A percentile compares a stretch with the other conserved stretches of the same genome.
Evolutionary conservation across 2,329 filamentous ascomycete species (phyloP).

Genomic region (Trichoderma asperellum): DNA sequence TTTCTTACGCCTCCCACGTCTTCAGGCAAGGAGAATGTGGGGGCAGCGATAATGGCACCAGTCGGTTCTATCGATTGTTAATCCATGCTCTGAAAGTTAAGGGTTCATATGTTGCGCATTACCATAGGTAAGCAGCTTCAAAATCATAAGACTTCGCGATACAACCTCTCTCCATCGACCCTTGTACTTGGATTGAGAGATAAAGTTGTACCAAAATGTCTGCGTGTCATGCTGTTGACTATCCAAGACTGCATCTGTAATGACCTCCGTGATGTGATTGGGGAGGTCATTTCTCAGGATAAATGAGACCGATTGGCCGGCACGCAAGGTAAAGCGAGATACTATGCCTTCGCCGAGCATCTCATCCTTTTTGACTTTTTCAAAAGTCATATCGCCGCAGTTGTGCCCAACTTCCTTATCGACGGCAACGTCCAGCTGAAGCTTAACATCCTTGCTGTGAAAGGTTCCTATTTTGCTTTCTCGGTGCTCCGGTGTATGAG

Average conservation of each 20-base stretch:
- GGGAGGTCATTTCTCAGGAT: slow-evolving; percentile 66
- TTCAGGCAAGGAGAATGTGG: slow-evolving; percentile 78
- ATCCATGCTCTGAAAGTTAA: neutral
- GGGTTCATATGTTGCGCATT: neutral
- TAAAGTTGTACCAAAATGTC: slow-evolving; percentile 74
- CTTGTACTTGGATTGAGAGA: slow-evolving; percentile 69
- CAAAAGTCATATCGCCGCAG: slow-evolving; percentile 60
- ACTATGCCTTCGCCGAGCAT: slow-evolving; percentile 66
- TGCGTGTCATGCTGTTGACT: slow-evolving; percentile 70
- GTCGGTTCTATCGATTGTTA: slow-evolving; percentile 61
- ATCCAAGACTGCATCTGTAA: slow-evolving; percentile 63
- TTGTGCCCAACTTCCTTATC: slow-evolving; percentile 54
- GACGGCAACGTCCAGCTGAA: slow-evolving; percentile 70
- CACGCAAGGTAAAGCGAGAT: slow-evolving; percentile 61
- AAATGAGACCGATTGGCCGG: slow-evolving; percentile 72
- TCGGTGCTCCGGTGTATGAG: slow-evolving; percentile 44
- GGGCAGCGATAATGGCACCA: slow-evolving; percentile 75
- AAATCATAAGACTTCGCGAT: slow-evolving; percentile 69
- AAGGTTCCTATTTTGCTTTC: slow-evolving; percentile 67
- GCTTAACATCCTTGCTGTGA: slow-evolving; percentile 58
- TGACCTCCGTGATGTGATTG: slow-evolving; percentile 59
- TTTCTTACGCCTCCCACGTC: slow-evolving; percentile 69
- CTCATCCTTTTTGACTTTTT: slow-evolving; percentile 54
- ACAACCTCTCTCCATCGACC: slow-evolving; percentile 76
- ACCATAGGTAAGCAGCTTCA: slow-evolving; percentile 74